Percentiles rank a stretch among this genome's conserved stretches.
Evolutionary conservation across 73 alveolate species (phyloP).

Genomic region (Symbiodinium natans): DNA sequence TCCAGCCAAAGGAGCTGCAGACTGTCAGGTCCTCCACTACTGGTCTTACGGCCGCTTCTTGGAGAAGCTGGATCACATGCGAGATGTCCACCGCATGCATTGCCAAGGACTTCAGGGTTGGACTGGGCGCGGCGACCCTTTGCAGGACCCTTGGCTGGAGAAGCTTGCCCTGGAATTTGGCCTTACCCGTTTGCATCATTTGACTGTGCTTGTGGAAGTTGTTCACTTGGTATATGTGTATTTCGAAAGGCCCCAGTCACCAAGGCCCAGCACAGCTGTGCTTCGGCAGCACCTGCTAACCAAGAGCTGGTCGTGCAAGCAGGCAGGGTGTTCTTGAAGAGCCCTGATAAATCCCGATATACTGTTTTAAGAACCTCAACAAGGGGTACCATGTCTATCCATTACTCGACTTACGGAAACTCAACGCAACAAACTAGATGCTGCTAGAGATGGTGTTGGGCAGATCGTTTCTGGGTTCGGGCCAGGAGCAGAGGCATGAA

Average conservation of each 20-base stretch:
- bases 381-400: too few species aligned
- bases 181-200: neutral
- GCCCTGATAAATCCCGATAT: too few species aligned
- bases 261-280: neutral
- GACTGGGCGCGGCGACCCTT: neutral
- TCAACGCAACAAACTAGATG: too few species aligned
- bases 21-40: constrained; percentile 59
- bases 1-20: neutral
- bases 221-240: neutral
- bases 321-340: too few species aligned
- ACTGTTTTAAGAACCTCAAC: too few species aligned
- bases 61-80: constrained; percentile 42
- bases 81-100: constrained; percentile 27
- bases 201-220: neutral
- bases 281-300: neutral
- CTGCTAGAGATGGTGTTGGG: neutral
- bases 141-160: constrained; percentile 64
- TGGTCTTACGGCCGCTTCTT: constrained; percentile 39
- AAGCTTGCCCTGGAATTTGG: neutral
- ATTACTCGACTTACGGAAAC: too few species aligned
- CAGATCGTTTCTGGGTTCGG: neutral
- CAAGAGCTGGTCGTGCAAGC: neutral
- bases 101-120: neutral
- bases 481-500: too few species aligned
- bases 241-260: neutral